These are phyloP conservation scores for Talaromyces trachyspermus DNA, from an alignment of 495 filamentous ascomycete species.

Conservation along the genomic window DNA sequence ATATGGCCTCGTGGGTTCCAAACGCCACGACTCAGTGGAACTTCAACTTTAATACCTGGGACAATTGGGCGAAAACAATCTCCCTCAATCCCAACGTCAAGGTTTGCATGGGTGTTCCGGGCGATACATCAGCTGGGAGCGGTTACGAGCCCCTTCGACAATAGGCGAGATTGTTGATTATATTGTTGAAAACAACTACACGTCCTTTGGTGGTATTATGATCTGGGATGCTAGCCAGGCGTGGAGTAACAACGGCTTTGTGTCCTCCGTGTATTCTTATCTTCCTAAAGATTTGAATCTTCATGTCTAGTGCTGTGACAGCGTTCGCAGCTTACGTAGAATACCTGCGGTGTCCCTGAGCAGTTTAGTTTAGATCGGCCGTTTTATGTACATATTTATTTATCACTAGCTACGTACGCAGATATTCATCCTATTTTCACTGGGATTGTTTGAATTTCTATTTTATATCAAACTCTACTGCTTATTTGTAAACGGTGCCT, in stretches of 20 bases:
- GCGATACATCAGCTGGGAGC: conserved; percentile 44
- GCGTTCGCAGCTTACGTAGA: too few species aligned
- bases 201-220: conserved; percentile 63
- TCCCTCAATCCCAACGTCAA: conserved; percentile 57
- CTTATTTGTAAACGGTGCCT: too few species aligned
- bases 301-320: too few species aligned
- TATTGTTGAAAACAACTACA: conserved; percentile 35
- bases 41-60: conserved; percentile 67
- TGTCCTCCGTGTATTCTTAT: conserved; percentile 3
- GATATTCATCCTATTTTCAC: too few species aligned
- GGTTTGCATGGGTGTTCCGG: conserved; percentile 59
- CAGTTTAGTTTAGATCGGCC: too few species aligned
- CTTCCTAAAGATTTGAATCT: conserved; percentile 2
- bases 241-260: conserved; percentile 50
- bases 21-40: conserved; percentile 41
- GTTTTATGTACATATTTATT: too few species aligned
- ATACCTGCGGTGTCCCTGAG: too few species aligned
- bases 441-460: too few species aligned
- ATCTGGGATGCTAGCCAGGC: conserved; percentile 63
- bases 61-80: conserved; percentile 57
- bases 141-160: conserved; percentile 47
- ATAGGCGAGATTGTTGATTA: conserved; percentile 45
- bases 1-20: conserved; percentile 42
- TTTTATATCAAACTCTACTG: too few species aligned
- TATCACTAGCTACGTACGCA: too few species aligned